Evolutionary conservation across 257 asterid species (phyloP), one percentile per base, ranked within the genome.

Genomic region (Lycium barbarum): DNA sequence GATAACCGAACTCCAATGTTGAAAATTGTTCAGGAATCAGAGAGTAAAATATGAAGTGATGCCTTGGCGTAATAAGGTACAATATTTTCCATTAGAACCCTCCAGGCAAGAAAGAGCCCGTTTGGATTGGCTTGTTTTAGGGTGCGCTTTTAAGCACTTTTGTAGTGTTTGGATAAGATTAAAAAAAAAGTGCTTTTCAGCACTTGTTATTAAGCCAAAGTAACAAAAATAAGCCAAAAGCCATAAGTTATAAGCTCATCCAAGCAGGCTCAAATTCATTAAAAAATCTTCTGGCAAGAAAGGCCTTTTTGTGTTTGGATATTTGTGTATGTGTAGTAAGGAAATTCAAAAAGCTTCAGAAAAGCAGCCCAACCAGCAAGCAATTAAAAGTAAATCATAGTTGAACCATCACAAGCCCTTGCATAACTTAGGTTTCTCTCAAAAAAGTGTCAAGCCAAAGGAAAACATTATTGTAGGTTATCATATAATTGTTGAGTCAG

Each of bases 351-450:
- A 51, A 74, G 45, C 81, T 74, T 51, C 45, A 73, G 62, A 22
- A 53, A 74, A 51, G 38, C 18, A 45, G 45, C 22, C 22, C 62
- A 74, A 33, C 22, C 4, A 74, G 18, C 45, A 76, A 76, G 26
- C 26, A 53, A 53, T 51, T 7, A 76, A 35, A 26, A 76, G 14
- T 26, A 55, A 33, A 51, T 76, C 22, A 51, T 51, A 76, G 47
- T 14, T 76, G 63, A 76, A 76, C 63, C 81, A 76, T 76, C 63
- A 51, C 63, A 51, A 53, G 26, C 47, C 65, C 22, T 76, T 76
- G 26, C 65, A 33, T 22, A 74, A 26, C 45, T 51, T 76, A 26
- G 65, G 63, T 78, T 53, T 78, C 63, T 53, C 65, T 53, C 15
- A 55, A 53, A 54, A 9, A 33, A 53, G 33, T 15, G 33, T 14